Evolutionary conservation across 2,329 filamentous ascomycete species (phyloP).

Genomic region (Tolypocladium amazonense): DNA sequence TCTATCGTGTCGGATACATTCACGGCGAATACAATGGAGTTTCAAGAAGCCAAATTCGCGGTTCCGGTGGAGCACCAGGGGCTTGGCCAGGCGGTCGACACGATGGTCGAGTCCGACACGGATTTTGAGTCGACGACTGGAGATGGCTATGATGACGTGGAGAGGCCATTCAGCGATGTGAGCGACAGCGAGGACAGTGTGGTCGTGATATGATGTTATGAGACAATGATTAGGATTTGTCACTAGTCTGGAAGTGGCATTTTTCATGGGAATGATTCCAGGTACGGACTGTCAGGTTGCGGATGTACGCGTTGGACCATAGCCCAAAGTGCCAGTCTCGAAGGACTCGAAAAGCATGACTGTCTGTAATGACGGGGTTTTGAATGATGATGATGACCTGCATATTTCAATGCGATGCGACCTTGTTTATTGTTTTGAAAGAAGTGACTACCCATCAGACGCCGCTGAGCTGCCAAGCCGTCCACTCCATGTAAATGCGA

Average conservation of each 20-base stretch:
- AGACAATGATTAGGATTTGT: neutral
- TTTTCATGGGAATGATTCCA: neutral
- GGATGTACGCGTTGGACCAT: neutral
- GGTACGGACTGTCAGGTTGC: neutral
- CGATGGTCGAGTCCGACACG: conserved; percentile 10
- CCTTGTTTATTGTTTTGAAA: neutral
- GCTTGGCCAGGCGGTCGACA: conserved; percentile 12
- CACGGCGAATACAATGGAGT: conserved; percentile 17
- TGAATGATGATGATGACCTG: neutral
- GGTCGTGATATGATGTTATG: conserved; percentile 1
- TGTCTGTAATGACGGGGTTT: neutral
- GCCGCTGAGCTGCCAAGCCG: neutral
- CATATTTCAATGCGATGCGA: neutral
- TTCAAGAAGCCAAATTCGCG: conserved; percentile 22
- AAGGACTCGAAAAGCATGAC: neutral
- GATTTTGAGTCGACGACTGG: neutral
- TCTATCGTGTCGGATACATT: conserved; percentile 26
- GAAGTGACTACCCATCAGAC: neutral
- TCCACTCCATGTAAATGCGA: neutral
- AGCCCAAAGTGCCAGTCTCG: neutral
- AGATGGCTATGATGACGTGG: conserved; percentile 1
- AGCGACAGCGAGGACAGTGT: conserved; percentile 7
- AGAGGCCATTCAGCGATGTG: conserved; percentile 1
- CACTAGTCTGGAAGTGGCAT: neutral
- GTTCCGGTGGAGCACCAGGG: conserved; percentile 19